Evolutionary conservation across 495 filamentous ascomycete genomes (phyloP).

Genomic region (Lasiosphaeria hispida): DNA sequence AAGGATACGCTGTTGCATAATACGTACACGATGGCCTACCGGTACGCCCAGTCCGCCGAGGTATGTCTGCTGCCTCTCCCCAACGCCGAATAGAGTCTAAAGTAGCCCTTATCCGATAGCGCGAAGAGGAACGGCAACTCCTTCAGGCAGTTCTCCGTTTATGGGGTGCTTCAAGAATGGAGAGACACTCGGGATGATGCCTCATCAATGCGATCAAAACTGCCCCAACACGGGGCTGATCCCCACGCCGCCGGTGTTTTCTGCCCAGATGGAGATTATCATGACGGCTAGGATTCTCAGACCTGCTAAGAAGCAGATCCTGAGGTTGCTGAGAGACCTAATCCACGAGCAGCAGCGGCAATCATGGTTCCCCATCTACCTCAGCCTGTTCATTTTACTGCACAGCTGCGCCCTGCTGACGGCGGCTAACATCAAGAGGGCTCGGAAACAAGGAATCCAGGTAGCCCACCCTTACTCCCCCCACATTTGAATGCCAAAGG

Average conservation of each 20-base stretch:
- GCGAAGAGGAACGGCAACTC: too few relatives aligned
- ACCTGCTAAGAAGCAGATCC: slow-evolving; percentile 24
- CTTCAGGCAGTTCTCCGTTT: background rate
- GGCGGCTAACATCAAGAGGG: too few relatives aligned
- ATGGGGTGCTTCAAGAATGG: background rate
- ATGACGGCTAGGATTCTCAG: slow-evolving; percentile 14
- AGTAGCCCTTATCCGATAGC: too few relatives aligned
- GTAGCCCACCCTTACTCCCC: too few relatives aligned
- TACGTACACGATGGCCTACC: too few relatives aligned
- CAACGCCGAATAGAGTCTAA: too few relatives aligned
- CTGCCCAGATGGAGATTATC: slow-evolving; percentile 9
- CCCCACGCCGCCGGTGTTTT: background rate
- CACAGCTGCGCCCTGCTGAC: slow-evolving; percentile 20
- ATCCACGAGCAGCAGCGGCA: slow-evolving; percentile 27
- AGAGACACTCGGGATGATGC: background rate
- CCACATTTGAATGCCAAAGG: too few relatives aligned
- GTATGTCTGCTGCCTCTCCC: too few relatives aligned
- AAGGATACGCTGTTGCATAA: too few relatives aligned
- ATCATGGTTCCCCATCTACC: slow-evolving; percentile 33
- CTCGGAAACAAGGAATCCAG: too few relatives aligned
- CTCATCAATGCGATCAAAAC: background rate
- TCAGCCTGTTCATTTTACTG: slow-evolving; percentile 34
- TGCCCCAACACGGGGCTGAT: background rate
- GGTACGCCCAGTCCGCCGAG: too few relatives aligned
- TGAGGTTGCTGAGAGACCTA: slow-evolving; percentile 29